Evolutionary conservation across 2,329 filamentous ascomycete species (phyloP), one percentile per base, ranked within the genome.

Genomic region (Calonectria pseudoreteaudii): DNA sequence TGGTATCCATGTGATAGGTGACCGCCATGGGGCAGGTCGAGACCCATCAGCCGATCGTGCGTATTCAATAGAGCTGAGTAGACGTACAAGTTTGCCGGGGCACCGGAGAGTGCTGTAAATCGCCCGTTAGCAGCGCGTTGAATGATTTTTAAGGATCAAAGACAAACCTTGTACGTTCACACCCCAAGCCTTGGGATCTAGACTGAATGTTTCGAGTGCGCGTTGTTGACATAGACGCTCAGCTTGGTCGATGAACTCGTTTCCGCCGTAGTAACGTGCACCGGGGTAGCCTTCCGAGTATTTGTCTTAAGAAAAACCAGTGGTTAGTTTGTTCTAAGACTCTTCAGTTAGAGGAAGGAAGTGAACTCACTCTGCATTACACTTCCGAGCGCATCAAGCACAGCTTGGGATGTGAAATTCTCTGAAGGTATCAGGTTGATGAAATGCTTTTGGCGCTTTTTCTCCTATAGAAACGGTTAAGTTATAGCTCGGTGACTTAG

Each of bases 221-320:
- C 96, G 93, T 83, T 95, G 90, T 87, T 98, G 97, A 86, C 96
- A 98, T 62, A 98, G 88, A 60, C 93, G 89, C 87, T 98, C 96
- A 8, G 96, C 92, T 82, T 95, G 91, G 82, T 98, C 96, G 82
- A 98, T 98, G 85, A 96, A 95, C 86, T 98, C 94, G 85, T 98
- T 98, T 77, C 96, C 96, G 68, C 96, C 96, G 83, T 98, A 98
- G 88, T 98, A 98, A 83, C 96, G 91, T 74, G 96, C 96, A 71
- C 97, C 97, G 38, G 96, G 97, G 82, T 99, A 99, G 66, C 97
- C 97, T 86, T 99, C 97, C 0, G 97, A 98, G 87, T 99, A 99
- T 86, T 99, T 98, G 87, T 98, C 94, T 94, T 81, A 75, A 75
- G 70, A 50, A 23, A 44, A 13, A 52, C 44, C 36, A 44, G 26